Percentiles rank a stretch among this genome's conserved stretches.
Evolutionary conservation across 108 stramenopile species (phyloP).

Genomic region (Conticribra guillardii): DNA sequence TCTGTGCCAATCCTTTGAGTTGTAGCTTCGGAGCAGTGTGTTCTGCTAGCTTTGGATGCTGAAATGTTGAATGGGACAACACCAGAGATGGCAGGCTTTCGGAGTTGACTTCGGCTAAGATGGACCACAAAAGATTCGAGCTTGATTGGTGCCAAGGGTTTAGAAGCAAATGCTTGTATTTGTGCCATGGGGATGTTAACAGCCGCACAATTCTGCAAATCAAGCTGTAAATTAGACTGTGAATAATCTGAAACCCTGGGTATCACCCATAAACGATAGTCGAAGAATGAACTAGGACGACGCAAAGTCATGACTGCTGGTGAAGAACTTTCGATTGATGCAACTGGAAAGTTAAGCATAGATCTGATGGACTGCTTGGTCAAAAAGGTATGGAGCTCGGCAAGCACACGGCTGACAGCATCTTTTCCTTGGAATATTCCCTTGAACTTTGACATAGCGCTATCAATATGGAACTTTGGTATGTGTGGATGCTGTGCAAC

Average conservation of each 20-base stretch:
- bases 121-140: conserved; percentile 79
- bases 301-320: conserved; percentile 73
- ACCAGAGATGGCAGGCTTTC: conserved; percentile 66
- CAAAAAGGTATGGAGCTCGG: conserved; percentile 77
- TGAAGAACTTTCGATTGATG: conserved; percentile 47
- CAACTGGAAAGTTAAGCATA: conserved; percentile 63
- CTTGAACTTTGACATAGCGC: conserved; percentile 93
- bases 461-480: conserved; percentile 96
- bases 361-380: conserved; percentile 65
- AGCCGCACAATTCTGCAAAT: conserved; percentile 87
- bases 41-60: conserved; percentile 68
- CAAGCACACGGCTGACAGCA: conserved; percentile 83
- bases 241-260: conserved; percentile 87
- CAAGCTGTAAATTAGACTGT: conserved; percentile 70
- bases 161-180: conserved; percentile 87
- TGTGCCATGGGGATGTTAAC: conserved; percentile 91
- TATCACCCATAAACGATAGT: conserved; percentile 86
- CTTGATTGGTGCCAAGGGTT: conserved; percentile 86
- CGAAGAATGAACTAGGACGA: conserved; percentile 77
- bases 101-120: conserved; percentile 67
- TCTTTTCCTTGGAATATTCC: conserved; percentile 95
- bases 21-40: conserved; percentile 91
- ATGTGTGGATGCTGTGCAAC: conserved; percentile 88
- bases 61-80: conserved; percentile 83
- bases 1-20: conserved; percentile 82